Evolutionary conservation across 306 rosid genomes (phyloP).

Genomic region (Ormosia emarginata): DNA sequence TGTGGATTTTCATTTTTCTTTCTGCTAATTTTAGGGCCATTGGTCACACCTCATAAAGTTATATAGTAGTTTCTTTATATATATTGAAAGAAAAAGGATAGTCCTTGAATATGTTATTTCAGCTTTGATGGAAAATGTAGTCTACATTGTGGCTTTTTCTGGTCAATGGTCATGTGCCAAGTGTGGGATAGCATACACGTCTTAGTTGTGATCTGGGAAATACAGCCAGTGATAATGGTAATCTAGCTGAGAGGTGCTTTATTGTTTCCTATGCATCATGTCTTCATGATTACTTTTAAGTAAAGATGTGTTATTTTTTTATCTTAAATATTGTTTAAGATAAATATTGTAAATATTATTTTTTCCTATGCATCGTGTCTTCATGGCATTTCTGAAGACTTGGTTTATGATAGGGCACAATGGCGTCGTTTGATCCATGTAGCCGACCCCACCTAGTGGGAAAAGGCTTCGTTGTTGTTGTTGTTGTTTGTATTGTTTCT

Average conservation of each 20-base stretch:
- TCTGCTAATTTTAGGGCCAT: background rate
- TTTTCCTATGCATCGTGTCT: no score
- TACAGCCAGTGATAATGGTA: background rate
- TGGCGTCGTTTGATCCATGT: no score
- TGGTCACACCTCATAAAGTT: background rate
- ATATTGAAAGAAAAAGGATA: background rate
- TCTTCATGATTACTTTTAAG: background rate
- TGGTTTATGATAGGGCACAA: no score
- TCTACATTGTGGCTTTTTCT: background rate
- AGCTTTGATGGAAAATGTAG: background rate
- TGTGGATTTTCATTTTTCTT: background rate
- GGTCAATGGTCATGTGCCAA: background rate
- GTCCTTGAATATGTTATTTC: background rate
- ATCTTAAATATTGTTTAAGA: background rate
- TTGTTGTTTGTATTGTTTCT: no score
- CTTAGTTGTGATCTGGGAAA: background rate
- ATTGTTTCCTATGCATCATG: background rate
- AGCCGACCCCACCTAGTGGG: no score
- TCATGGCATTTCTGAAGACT: no score
- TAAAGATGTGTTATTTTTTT: constrained; percentile 10
- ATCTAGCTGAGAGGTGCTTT: constrained; percentile 7
- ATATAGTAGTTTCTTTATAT: background rate
- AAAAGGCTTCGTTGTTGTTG: no score
- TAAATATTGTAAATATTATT: no score
- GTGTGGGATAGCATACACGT: background rate